These are phyloP conservation scores for Conidiobolus incongruus DNA, from an alignment of 371 early-diverging fungal genomes.

Conservation along the genomic window DNA sequence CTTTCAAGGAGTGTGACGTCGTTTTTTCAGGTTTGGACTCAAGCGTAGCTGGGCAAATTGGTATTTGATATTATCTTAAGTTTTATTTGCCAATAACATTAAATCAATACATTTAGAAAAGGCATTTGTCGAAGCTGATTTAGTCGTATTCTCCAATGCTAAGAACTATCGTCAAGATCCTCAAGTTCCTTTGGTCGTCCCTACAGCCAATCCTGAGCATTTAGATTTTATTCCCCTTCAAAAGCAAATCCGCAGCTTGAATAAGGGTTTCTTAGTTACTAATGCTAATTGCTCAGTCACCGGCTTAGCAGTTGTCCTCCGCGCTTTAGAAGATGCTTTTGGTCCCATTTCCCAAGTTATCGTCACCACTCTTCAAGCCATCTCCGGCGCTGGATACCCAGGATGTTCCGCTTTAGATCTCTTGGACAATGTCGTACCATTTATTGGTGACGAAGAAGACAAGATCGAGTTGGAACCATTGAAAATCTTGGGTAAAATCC, in stretches of 20 bases:
- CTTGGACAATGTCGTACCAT: constrained; percentile 82
- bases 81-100: neutral
- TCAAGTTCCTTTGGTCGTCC: constrained; percentile 78
- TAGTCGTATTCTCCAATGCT: constrained; percentile 86
- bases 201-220: constrained; percentile 73
- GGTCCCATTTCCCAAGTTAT: constrained; percentile 53
- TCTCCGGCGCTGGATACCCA: constrained; percentile 92
- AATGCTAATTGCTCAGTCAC: constrained; percentile 96
- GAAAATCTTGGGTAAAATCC: constrained; percentile 70
- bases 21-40: constrained; percentile 89
- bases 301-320: constrained; percentile 75
- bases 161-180: constrained; percentile 83
- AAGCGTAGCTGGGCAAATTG: constrained; percentile 78
- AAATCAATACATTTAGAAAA: constrained; percentile 20
- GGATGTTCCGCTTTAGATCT: constrained; percentile 87
- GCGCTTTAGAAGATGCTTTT: constrained; percentile 74
- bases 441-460: constrained; percentile 88
- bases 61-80: constrained; percentile 22
- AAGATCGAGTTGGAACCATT: constrained; percentile 87
- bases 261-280: constrained; percentile 78
- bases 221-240: constrained; percentile 59
- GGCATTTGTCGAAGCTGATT: constrained; percentile 57
- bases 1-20: constrained; percentile 61
- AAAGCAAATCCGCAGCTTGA: constrained; percentile 26
- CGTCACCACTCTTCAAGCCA: constrained; percentile 86